Percentiles rank a stretch among this genome's conserved stretches.
Evolutionary conservation across 495 filamentous ascomycete genomes (phyloP).

Genomic region (Daldinia bambusicola): DNA sequence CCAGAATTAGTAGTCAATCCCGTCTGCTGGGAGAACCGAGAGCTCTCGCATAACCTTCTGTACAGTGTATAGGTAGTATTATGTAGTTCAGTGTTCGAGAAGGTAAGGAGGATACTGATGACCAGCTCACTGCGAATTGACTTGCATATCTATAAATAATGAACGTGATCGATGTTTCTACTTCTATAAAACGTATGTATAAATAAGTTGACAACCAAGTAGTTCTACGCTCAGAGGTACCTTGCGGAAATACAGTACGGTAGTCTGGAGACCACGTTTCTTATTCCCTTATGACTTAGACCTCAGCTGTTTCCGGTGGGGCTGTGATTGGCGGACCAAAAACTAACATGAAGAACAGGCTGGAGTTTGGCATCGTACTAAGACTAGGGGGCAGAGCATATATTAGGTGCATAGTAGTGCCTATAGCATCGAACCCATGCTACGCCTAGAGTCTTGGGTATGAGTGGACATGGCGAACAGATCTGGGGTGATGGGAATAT

Average conservation of each 20-base stretch:
- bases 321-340: background rate
- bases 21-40: conserved; percentile 26
- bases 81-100: conserved; percentile 7
- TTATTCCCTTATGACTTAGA: conserved; percentile 8
- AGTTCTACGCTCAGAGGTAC: background rate
- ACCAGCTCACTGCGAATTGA: conserved; percentile 4
- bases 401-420: background rate
- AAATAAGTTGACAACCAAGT: background rate
- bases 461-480: conserved; percentile 7
- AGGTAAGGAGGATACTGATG: background rate
- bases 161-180: conserved; percentile 11
- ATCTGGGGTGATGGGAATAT: conserved; percentile 26
- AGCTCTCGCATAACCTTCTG: conserved; percentile 18
- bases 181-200: conserved; percentile 1
- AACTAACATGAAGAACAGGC: background rate
- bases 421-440: background rate
- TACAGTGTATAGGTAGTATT: conserved; percentile 16
- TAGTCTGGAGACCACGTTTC: conserved; percentile 12
- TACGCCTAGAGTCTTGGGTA: background rate
- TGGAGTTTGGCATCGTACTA: background rate
- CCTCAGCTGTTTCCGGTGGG: background rate
- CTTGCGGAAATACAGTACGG: conserved; percentile 1
- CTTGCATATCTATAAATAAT: conserved; percentile 4
- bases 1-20: conserved; percentile 31
- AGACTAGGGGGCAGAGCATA: background rate